Base-by-base conservation (phyloP, 2,329 filamentous ascomycete genomes). In the Exophiala lecanii-corni region DNA sequence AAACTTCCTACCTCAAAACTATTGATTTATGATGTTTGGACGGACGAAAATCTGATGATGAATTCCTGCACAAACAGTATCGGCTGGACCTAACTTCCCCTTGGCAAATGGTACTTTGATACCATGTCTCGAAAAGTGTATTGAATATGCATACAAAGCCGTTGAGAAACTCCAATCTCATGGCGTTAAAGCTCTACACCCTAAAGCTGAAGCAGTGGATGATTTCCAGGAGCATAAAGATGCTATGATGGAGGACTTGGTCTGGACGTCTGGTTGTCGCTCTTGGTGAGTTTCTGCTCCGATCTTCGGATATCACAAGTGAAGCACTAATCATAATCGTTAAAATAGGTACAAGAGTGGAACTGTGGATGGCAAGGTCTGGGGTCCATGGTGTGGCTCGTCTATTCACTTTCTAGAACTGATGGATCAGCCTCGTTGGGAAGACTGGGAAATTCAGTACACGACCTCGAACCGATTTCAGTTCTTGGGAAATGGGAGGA, bases 361-460 rank as follows among this genome's bases (percentile, higher is more conserved):
- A 9, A 65, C 67, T 43, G 60, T 63, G 15, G 69, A 65, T 2
- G 68, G 66, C 13, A 56, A 66, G 5, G 66, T 71, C 26, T 59
- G 55, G 56, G 68, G 70, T 2, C 57, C 75, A 2, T 75, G 67
- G 65, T 72, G 73, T 0, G 73, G 73, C 3, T 68, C 63, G 2
- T 68, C 65, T 0, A 62, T 75, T 31, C 71, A 75, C 39, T 75
- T 73, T 44, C 58, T 63, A 26, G 60, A 69, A 40, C 49, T 62
- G 2, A 64, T 69, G 39, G 57, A 63, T 33, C 52, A 59, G 9
- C 63, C 62, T 3, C 59, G 67, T 17, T 68, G 59, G 41, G 67
- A 70, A 54, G 66, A 71, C 46, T 70, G 65, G 53, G 62, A 65
- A n/a, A 64, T 65, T 41, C 61, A 52, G 2, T 70, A 68, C 34